Evolutionary conservation across 306 rosid species (phyloP), one percentile per base, ranked within the genome.

Genomic region (Pueraria montana): DNA sequence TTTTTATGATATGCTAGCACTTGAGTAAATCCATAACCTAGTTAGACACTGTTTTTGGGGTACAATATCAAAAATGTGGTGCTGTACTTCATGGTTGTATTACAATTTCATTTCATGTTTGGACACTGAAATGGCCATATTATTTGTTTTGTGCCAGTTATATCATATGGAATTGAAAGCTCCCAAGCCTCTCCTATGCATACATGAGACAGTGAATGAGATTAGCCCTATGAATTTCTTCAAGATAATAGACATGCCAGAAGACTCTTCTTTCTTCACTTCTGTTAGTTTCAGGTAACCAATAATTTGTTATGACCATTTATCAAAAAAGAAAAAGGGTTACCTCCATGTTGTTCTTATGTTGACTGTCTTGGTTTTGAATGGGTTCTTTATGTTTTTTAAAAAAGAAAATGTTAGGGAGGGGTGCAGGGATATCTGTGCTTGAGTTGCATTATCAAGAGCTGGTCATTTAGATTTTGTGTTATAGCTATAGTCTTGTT

Each of bases 231-330:
- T 92, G 80, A 89, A 92, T 87, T 90, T 96, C 83, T 86, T 86
- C 49, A 55, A 68, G 55, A 82, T 92, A 43, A 82, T 96, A 84
- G 86, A 92, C 85, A 83, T 90, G 90, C 91, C 94, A 2, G 96
- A 87, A 58, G 90, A 91, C 82, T 86, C 94, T 17, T 73, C 89
- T 21, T 84, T 84, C 79, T 92, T 89, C 80, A 64, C 43, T 75
- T 85, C 94, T 34, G 87, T 86, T 82, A 76, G 83, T 76, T 96
- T 88, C 92, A 96, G 97, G 99, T 96, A 86, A 62, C 84, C 42
- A 67, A 13, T 55, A 38, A 3, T 30, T 74, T 64, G 14, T 63
- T 46, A 26, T 26, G 36, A 21, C 34, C 58, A 30, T 66, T 66
- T 53, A 27, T 40, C 1, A 9, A 3, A n/a, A 40, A 58, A 13